A percentile compares a stretch with the other conserved stretches of the same genome.
These are phyloP conservation scores for Calamus simplicifolius DNA, from an alignment of 176 grass and related monocot species.

Conservation along the genomic window DNA sequence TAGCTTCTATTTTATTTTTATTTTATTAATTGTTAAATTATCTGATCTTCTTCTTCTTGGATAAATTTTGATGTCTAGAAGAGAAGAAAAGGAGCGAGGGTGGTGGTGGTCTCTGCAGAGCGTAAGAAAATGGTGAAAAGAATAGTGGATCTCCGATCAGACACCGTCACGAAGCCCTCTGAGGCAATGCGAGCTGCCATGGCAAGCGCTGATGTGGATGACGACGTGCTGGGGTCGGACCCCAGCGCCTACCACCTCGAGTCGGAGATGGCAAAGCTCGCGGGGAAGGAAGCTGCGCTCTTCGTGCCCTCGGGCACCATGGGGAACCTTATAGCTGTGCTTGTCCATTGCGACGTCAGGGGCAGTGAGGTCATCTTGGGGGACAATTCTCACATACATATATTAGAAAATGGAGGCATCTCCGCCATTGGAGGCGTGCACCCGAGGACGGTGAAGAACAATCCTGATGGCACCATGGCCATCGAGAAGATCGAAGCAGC, in stretches of 20 bases:
- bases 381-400: conserved; percentile 73
- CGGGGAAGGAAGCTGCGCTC: conserved; percentile 74
- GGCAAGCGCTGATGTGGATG: conserved; percentile 86
- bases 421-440: conserved; percentile 76
- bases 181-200: conserved; percentile 83
- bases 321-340: conserved; percentile 82
- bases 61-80: too few relatives aligned
- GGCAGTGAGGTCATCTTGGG: conserved; percentile 92
- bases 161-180: conserved; percentile 84
- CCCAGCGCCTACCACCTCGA: conserved; percentile 62
- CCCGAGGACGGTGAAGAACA: conserved; percentile 67
- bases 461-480: conserved; percentile 80
- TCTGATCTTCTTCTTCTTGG: too few relatives aligned
- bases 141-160: conserved; percentile 78
- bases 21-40: too few relatives aligned
- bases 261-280: conserved; percentile 48
- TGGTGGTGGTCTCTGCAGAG: too few relatives aligned
- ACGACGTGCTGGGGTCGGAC: conserved; percentile 70
- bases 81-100: too few relatives aligned
- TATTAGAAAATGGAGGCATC: conserved; percentile 93
- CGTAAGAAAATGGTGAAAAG: conserved; percentile 39
- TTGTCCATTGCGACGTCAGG: conserved; percentile 68
- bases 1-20: too few relatives aligned
- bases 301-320: conserved; percentile 97
- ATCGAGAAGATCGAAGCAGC: conserved; percentile 49